Conservation (phyloP, 768 basidiomycete species). For the Kwoniella europaea region DNA sequence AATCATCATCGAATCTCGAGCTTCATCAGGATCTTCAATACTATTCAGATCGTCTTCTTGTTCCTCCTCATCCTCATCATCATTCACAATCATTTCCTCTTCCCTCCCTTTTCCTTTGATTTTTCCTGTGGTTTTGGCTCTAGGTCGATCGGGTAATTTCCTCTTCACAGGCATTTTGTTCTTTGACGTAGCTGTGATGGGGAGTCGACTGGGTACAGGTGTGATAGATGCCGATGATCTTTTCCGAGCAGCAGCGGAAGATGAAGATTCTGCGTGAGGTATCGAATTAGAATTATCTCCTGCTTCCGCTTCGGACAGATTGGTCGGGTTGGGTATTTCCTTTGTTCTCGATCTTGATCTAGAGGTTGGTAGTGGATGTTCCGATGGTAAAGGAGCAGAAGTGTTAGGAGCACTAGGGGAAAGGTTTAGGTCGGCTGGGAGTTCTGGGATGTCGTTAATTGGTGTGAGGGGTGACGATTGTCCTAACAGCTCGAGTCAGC, state of each 20-base stretch:
- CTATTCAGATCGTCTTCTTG: slow-evolving; percentile 14
- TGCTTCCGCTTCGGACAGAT: neutral
- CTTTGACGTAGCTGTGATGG: neutral
- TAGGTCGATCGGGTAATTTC: neutral
- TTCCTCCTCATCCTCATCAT: slow-evolving; percentile 4
- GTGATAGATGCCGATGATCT: slow-evolving; percentile 1
- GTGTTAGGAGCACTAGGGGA: neutral
- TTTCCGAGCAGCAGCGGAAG: slow-evolving; percentile 13
- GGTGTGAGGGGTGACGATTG: slow-evolving; percentile 35
- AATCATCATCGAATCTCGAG: neutral
- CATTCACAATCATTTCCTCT: neutral
- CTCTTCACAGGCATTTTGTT: neutral
- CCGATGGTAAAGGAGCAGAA: neutral
- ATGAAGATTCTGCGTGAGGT: slow-evolving; percentile 32
- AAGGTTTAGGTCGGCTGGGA: neutral
- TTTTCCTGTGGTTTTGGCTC: slow-evolving; percentile 1
- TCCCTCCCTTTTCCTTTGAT: slow-evolving; percentile 3
- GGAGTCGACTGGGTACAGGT: neutral
- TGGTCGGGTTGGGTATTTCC: too few species aligned
- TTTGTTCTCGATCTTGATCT: neutral
- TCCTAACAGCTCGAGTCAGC: slow-evolving; percentile 17
- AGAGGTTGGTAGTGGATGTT: neutral
- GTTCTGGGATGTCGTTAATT: slow-evolving; percentile 26
- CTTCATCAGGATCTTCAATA: slow-evolving; percentile 14
- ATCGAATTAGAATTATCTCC: neutral